Evolutionary conservation across 2,329 filamentous ascomycete species (phyloP).

Genomic region (Arthrobotrys pseudoclavata): DNA sequence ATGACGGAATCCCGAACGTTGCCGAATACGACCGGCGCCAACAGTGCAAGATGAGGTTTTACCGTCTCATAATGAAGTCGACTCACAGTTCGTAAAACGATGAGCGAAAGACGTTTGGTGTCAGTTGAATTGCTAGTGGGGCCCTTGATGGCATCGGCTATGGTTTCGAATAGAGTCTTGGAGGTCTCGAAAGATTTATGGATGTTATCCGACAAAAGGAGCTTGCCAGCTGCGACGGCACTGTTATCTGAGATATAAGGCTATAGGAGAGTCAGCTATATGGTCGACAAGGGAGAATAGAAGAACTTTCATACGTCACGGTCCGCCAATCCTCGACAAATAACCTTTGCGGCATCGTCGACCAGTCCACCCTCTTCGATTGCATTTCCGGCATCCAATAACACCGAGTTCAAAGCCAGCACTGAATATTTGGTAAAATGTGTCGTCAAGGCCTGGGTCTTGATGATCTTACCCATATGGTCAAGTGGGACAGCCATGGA

Average conservation of each 20-base stretch:
- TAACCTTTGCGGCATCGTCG: constrained; percentile 80
- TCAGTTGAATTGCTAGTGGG: constrained; percentile 69
- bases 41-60: constrained; percentile 81
- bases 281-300: constrained; percentile 20
- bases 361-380: constrained; percentile 76
- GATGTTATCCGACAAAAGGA: constrained; percentile 76
- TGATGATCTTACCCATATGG: constrained; percentile 73
- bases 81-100: constrained; percentile 86
- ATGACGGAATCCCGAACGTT: constrained; percentile 92
- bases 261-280: constrained; percentile 66
- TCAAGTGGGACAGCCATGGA: constrained; percentile 86
- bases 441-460: constrained; percentile 82
- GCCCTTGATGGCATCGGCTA: constrained; percentile 79
- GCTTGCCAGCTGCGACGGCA: constrained; percentile 91
- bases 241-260: constrained; percentile 89
- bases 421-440: constrained; percentile 83
- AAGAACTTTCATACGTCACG: constrained; percentile 75
- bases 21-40: constrained; percentile 88
- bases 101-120: constrained; percentile 85
- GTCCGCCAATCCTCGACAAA: constrained; percentile 83
- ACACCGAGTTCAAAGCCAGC: constrained; percentile 87
- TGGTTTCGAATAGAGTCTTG: constrained; percentile 82
- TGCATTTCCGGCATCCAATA: constrained; percentile 81
- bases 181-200: constrained; percentile 80
- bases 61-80: constrained; percentile 81